Percentiles rank a stretch among this genome's conserved stretches.
These are phyloP conservation scores for Taphrina wiesneri DNA, from an alignment of 1,139 yeast species.

Conservation along the genomic window DNA sequence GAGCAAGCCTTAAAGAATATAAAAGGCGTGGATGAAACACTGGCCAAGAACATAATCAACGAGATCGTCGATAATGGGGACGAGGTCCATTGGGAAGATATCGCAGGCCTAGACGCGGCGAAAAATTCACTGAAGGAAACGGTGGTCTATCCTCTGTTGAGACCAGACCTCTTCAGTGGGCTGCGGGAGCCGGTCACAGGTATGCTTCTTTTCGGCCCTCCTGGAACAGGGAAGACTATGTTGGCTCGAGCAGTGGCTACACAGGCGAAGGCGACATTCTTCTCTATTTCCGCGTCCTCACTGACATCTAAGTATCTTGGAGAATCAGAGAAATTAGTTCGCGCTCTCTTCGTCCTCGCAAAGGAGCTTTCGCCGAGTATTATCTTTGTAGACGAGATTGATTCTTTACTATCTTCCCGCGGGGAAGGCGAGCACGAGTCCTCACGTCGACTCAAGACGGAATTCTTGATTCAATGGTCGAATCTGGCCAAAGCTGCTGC, in stretches of 20 bases:
- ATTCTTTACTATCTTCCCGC: constrained; percentile 80
- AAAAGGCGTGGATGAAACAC: constrained; percentile 58
- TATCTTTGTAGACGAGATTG: constrained; percentile 95
- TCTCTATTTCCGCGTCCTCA: constrained; percentile 88
- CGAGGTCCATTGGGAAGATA: constrained; percentile 95
- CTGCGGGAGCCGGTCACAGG: constrained; percentile 95
- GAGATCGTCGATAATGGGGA: constrained; percentile 94
- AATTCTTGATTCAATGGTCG: constrained; percentile 94
- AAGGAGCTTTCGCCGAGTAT: constrained; percentile 87
- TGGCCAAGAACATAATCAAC: constrained; percentile 81
- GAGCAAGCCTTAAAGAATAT: constrained; percentile 45
- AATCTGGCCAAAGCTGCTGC: constrained; percentile 93
- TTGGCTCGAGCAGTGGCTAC: constrained; percentile 97
- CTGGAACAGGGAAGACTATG: constrained; percentile 98
- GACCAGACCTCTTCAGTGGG: constrained; percentile 91
- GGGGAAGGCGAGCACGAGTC: constrained; percentile 90
- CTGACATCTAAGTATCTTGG: constrained; percentile 90
- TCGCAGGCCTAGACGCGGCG: constrained; percentile 90
- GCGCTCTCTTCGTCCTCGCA: constrained; percentile 84
- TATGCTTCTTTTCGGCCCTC: constrained; percentile 94
- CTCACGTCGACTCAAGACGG: constrained; percentile 86
- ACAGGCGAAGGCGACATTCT: constrained; percentile 90
- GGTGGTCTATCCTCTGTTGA: constrained; percentile 89
- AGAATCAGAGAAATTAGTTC: constrained; percentile 88
- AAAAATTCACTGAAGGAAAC: constrained; percentile 90